Evolutionary conservation across 495 filamentous ascomycete genomes (phyloP), one percentile per base, ranked within the genome.

Genomic region (Aspergillus conjunctus): DNA sequence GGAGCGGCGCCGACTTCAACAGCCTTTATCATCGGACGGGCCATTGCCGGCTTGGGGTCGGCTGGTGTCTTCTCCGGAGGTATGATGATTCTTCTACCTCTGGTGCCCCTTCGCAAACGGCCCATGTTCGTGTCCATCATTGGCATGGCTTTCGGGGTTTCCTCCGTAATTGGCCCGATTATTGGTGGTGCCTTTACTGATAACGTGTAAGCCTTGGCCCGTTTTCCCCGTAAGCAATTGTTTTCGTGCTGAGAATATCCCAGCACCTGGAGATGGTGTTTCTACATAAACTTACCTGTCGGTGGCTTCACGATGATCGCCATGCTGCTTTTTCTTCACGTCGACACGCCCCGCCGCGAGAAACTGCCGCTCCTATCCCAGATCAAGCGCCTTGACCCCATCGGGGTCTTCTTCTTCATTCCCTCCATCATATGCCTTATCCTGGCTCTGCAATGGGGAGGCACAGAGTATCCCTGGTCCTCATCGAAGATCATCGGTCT

Each of bases 371-470:
- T 56, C 4, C 4, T 34, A 5, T 11, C 21, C 39, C 54, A 58
- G 7, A 39, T 58, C 45, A 58, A 51, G 7, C 14, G 18, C 0
- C 56, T 58, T 10, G 56, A 58, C 31, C 46, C 32, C 1, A 9
- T 51, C 9, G 56, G 56, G 3, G 17, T 51, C 11, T 22, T 58
- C n/a, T 22, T 51, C 14, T 58, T 58, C 46, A 18, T 58, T 20
- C 45, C 46, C 10, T 51, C 56, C n/a, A 66, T 79, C 17, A 65
- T 77, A 1, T 77, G 74, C 54, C 66, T 81, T 7, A 65, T 77
- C 34, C 65, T 80, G 5, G 78, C 77, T 6, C 68, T 81, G 11
- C 68, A 77, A 41, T 81, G 77, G 79, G 78, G 76, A 8, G 79
- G 76, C 8, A 54, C 65, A 0, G 67, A 64, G 0, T 77, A 76